Base-by-base conservation (phyloP, 2,329 filamentous ascomycete species). In the Diaporthe humulicola region DNA sequence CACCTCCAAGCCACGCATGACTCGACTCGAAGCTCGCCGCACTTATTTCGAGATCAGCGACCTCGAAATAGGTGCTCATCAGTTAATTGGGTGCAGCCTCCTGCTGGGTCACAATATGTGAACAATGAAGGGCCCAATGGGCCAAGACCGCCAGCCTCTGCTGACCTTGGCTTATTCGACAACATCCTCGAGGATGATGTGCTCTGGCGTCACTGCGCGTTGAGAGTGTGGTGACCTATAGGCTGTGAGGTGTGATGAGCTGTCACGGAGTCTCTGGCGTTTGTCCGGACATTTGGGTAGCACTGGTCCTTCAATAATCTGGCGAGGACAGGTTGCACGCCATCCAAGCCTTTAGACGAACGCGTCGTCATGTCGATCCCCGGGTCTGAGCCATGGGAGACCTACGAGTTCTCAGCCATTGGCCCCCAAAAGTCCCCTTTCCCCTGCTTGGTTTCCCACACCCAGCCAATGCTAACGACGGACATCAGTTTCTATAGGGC, bases 161-260 rank as follows among this genome's bases (percentile, higher is more conserved):
- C 14, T 36, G 61, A 52, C 22, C 22, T 30, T 67, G 61, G 61
- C 45, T 52, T 15, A 30, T 28, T 52, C 61, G 61, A 67, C 12
- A 52, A 67, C 45, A 67, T 38, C 45, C 61, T 52, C 61, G 61
- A n/a, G 61, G 61, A 67, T 67, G 61, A 67, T 67, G 61, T 67
- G 61, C 61, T 67, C 61, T 67, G 45, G 61, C 61, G 61, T 67
- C 61, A 67, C 30, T 45, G 45, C 12, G 33, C 61, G 15, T 50
- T 67, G 61, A 22, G 19, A 28, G 30, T 38, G 45, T 45, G 38
- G 30, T 38, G 30, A 33, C 61, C 28, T 67, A 67, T 52, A 38
- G 45, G 61, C 19, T 52, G 17, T 25, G 61, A 52, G 30, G 12
- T 52, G 61, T 38, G 45, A 52, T 25, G 45, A 6, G 30, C 42